phyloP scores from a whole-genome alignment of 1,284 basidiomycete genomes.

The Ustilago lituana region DNA sequence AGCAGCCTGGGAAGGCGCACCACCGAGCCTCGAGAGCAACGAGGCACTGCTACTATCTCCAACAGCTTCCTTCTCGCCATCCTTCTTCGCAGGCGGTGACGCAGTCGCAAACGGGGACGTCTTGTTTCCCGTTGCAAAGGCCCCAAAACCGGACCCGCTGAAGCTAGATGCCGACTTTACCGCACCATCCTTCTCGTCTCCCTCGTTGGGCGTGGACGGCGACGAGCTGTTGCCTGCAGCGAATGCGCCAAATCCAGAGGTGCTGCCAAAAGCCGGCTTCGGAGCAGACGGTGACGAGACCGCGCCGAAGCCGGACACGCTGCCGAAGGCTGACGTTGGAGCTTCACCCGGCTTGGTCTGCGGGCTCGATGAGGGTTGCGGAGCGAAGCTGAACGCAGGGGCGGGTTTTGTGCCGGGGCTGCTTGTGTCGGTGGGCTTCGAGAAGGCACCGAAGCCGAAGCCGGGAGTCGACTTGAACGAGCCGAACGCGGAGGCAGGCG shows the following conservation, averaged over 20 bases:
- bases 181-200: not conserved
- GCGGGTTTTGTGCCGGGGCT: constrained; percentile 6
- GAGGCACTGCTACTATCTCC: constrained; percentile 10
- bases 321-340: constrained; percentile 18
- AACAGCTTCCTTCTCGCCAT: constrained; percentile 4
- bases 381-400: constrained; percentile 32
- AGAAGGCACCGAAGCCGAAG: constrained; percentile 40
- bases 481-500: constrained; percentile 32
- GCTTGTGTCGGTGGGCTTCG: constrained; percentile 7
- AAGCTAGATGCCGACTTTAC: no score
- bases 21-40: constrained; percentile 21
- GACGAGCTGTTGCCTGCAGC: constrained; percentile 12
- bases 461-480: constrained; percentile 20
- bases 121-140: constrained; percentile 13
- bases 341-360: not conserved
- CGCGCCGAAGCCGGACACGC: constrained; percentile 7
- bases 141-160: no score
- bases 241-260: constrained; percentile 28
- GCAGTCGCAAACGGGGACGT: constrained; percentile 24
- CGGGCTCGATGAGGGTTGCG: constrained; percentile 5
- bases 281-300: not conserved
- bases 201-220: constrained; percentile 2
- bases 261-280: constrained; percentile 6
- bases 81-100: constrained; percentile 4
- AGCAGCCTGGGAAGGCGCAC: constrained; percentile 65